These are phyloP conservation scores for Mycena rebaudengoi DNA, from an alignment of 768 basidiomycete species.

Conservation along the genomic window DNA sequence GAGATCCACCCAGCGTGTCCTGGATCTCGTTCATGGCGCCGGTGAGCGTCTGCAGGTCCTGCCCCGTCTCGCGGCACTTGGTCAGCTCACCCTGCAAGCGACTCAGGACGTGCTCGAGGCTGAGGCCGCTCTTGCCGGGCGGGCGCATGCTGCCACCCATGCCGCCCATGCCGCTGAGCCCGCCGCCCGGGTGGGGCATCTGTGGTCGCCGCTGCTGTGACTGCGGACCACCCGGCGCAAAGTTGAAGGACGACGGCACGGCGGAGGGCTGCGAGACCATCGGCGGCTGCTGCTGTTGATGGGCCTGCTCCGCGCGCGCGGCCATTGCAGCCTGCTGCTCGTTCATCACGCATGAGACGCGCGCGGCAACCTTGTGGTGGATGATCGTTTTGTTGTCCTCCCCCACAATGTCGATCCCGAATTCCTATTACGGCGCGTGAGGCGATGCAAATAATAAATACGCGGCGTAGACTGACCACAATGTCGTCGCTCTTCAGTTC, in stretches of 20 bases:
- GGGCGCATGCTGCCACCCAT: conserved; percentile 77
- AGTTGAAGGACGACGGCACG: conserved; percentile 32
- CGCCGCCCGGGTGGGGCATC: conserved; percentile 64
- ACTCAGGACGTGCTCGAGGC: conserved; percentile 91
- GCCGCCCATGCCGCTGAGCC: conserved; percentile 77
- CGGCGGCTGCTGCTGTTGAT: conserved; percentile 47
- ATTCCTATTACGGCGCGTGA: conserved; percentile 70
- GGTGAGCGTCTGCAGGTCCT: conserved; percentile 81
- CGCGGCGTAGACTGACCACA: conserved; percentile 67
- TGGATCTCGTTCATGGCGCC: conserved; percentile 90
- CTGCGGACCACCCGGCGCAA: conserved; percentile 30
- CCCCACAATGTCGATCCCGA: conserved; percentile 98
- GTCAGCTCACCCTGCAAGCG: conserved; percentile 93
- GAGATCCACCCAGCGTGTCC: conserved; percentile 85
- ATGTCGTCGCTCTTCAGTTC: conserved; percentile 96
- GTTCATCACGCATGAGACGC: conserved; percentile 87
- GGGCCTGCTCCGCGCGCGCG: conserved; percentile 74
- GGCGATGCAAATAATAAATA: conserved; percentile 4
- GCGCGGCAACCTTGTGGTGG: conserved; percentile 98
- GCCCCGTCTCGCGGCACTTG: conserved; percentile 93
- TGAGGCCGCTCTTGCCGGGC: conserved; percentile 86
- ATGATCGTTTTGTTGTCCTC: conserved; percentile 98
- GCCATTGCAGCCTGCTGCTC: conserved; percentile 86
- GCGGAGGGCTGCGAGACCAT: conserved; percentile 30
- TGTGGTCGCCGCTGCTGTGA: conserved; percentile 67